Conservation (phyloP, 129 eudicot genomes). For the Dittrichia graveolens region DNA sequence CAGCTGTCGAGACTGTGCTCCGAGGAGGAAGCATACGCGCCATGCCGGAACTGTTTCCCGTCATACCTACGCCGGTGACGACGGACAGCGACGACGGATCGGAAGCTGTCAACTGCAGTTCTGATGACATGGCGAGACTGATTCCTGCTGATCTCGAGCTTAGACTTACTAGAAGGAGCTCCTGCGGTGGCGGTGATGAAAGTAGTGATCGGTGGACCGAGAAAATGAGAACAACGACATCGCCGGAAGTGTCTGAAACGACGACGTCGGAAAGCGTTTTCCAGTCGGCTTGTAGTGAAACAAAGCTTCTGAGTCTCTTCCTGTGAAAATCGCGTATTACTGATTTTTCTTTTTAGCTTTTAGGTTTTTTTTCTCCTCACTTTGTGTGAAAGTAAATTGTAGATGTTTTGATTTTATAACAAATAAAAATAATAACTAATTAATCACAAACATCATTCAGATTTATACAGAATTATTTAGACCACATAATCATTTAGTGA, state of each 20-base stretch:
- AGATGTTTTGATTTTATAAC: no score
- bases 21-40: constrained; percentile 53
- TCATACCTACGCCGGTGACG: background rate
- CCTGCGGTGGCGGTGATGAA: constrained; percentile 22
- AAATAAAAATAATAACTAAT: no score
- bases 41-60: constrained; percentile 29
- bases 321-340: constrained; percentile 12
- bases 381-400: background rate
- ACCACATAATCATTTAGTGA: no score
- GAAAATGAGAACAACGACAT: constrained; percentile 24
- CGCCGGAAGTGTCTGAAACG: constrained; percentile 51
- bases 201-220: constrained; percentile 28
- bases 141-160: background rate
- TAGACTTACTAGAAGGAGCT: constrained; percentile 17
- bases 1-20: constrained; percentile 71
- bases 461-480: no score
- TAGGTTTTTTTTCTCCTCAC: background rate
- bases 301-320: constrained; percentile 50
- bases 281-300: constrained; percentile 31
- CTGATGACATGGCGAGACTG: background rate
- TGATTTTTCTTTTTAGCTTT: background rate
- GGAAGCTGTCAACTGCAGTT: constrained; percentile 23
- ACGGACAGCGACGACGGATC: constrained; percentile 25
- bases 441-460: no score
- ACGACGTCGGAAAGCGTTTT: constrained; percentile 53